Conservation (phyloP, 768 basidiomycete genomes). For the Termitomyces sp. region DNA sequence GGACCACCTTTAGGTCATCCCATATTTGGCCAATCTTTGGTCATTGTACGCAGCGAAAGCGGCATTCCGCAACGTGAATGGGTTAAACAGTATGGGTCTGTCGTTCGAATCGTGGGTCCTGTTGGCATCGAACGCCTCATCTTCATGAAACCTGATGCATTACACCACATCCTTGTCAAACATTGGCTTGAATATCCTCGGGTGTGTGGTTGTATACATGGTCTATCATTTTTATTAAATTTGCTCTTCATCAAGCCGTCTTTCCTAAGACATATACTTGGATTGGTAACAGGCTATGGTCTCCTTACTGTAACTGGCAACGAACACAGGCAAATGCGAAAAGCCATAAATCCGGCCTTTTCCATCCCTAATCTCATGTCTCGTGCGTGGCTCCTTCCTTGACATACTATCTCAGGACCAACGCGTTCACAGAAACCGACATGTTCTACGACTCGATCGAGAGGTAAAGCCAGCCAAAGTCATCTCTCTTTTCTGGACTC, state of each 20-base stretch:
- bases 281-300: conserved; percentile 38
- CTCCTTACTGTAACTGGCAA: conserved; percentile 43
- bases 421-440: conserved; percentile 26
- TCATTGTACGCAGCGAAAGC: conserved; percentile 23
- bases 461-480: conserved; percentile 20
- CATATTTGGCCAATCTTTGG: conserved; percentile 11
- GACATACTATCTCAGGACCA: not conserved
- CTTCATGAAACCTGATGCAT: conserved; percentile 36
- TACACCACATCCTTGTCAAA: conserved; percentile 34
- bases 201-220: conserved; percentile 15
- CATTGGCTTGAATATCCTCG: conserved; percentile 42
- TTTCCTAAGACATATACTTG: conserved; percentile 36
- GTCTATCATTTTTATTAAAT: not conserved
- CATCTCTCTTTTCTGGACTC: not conserved
- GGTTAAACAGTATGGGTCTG: conserved; percentile 39
- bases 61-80: conserved; percentile 40
- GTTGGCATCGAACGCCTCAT: conserved; percentile 41
- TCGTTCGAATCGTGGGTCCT: conserved; percentile 40
- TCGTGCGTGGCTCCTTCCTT: conserved; percentile 18
- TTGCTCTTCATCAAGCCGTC: conserved; percentile 24
- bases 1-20: conserved; percentile 22
- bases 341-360: conserved; percentile 47
- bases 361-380: conserved; percentile 36
- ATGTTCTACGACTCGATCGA: conserved; percentile 45
- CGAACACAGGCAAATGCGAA: conserved; percentile 44